Percentiles rank a stretch among this genome's conserved stretches.
These are phyloP conservation scores for Penicillium dipodomyicola DNA, from an alignment of 495 filamentous ascomycete species.

Conservation along the genomic window DNA sequence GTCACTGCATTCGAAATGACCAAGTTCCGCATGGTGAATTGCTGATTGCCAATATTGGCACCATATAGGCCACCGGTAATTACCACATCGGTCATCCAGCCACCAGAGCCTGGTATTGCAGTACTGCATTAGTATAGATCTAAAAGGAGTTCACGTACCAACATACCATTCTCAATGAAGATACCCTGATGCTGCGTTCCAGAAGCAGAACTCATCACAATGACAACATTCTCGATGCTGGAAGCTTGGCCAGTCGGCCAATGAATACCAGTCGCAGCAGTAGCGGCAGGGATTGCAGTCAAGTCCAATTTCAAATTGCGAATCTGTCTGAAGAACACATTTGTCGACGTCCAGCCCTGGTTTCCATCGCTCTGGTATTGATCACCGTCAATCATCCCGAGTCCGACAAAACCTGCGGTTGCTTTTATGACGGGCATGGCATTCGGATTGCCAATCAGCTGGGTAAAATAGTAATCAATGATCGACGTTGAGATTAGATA, in stretches of 20 bases:
- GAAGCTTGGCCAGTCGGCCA: constrained; percentile 75
- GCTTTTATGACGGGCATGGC: constrained; percentile 64
- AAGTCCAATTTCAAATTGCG: constrained; percentile 76
- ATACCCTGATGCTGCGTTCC: constrained; percentile 69
- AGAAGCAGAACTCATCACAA: constrained; percentile 59
- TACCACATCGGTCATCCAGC: constrained; percentile 60
- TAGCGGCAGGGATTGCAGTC: constrained; percentile 55
- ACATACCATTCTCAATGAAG: constrained; percentile 68
- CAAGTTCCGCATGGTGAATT: constrained; percentile 76
- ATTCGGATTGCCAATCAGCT: constrained; percentile 67
- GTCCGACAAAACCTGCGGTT: constrained; percentile 58
- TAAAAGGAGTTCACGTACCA: constrained; percentile 14
- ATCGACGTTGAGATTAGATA: constrained; percentile 59
- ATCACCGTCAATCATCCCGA: constrained; percentile 69
- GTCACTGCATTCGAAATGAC: constrained; percentile 63
- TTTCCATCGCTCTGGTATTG: constrained; percentile 49
- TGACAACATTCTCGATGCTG: constrained; percentile 73
- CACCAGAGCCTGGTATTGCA: constrained; percentile 56
- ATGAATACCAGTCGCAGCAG: constrained; percentile 64
- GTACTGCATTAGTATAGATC: background rate
- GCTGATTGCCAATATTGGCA: constrained; percentile 69
- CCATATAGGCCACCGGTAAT: constrained; percentile 73
- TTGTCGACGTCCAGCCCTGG: constrained; percentile 57
- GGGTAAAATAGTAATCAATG: constrained; percentile 60
- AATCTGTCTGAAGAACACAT: constrained; percentile 75